These are phyloP conservation scores for Sparassis latifolia DNA, from an alignment of 1,284 basidiomycete genomes.

Conservation along the genomic window DNA sequence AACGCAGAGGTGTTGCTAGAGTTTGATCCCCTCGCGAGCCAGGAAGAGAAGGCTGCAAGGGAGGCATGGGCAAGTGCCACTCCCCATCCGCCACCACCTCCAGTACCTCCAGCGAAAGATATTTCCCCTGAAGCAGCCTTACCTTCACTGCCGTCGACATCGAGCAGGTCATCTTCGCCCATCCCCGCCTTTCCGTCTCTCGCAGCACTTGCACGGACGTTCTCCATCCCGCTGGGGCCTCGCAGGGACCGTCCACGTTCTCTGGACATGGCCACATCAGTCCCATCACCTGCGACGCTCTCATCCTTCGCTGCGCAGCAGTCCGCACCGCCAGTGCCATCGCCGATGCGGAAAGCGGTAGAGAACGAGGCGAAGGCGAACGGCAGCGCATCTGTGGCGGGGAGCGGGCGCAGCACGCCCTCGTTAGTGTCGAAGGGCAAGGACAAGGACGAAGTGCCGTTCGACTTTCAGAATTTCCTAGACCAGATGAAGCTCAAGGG, in stretches of 20 bases:
- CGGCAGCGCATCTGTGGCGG: slow-evolving; percentile 3
- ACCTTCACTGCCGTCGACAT: slow-evolving; percentile 12
- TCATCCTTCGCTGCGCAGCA: slow-evolving; percentile 52
- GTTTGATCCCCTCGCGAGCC: slow-evolving; percentile 59
- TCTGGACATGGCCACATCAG: slow-evolving; percentile 43
- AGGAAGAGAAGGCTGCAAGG: slow-evolving; percentile 49
- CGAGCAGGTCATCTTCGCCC: slow-evolving; percentile 22
- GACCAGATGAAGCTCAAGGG: slow-evolving; percentile 84
- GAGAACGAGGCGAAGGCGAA: slow-evolving; percentile 3
- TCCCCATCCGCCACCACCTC: slow-evolving; percentile 47
- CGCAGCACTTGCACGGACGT: slow-evolving; percentile 55
- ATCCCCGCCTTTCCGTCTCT: slow-evolving; percentile 50
- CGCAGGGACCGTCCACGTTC: slow-evolving; percentile 46
- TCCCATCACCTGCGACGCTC: slow-evolving; percentile 48
- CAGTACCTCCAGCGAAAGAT: slow-evolving; percentile 12
- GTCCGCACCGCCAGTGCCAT: slow-evolving; percentile 13
- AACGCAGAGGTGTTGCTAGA: slow-evolving; percentile 42
- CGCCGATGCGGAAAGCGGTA: background rate
- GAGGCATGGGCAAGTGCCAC: slow-evolving; percentile 56
- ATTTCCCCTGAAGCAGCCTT: slow-evolving; percentile 22
- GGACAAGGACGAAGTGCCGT: slow-evolving; percentile 35
- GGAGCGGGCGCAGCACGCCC: slow-evolving; percentile 20
- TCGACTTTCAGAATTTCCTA: slow-evolving; percentile 85
- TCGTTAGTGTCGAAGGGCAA: slow-evolving; percentile 11
- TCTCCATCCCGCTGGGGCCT: slow-evolving; percentile 44